Conservation (phyloP, 2,329 filamentous ascomycete species). For the Hypoxylon sp. region DNA sequence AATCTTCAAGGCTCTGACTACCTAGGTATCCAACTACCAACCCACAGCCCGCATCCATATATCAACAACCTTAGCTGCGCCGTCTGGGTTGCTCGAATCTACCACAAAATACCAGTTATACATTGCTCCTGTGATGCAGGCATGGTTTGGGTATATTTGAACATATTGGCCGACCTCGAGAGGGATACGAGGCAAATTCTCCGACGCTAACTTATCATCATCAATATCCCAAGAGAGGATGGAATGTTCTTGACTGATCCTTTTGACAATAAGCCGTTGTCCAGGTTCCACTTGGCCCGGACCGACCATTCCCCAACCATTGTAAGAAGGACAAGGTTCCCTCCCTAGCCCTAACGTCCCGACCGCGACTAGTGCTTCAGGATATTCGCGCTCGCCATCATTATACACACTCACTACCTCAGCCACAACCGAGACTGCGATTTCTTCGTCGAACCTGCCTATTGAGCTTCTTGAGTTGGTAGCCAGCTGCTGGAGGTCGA, state of each 20-base stretch:
- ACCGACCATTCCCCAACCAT: constrained; percentile 12
- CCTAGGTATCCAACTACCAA: constrained; percentile 1
- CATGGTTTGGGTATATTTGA: constrained; percentile 15
- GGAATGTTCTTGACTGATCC: constrained; percentile 16
- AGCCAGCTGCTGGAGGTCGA: constrained; percentile 9
- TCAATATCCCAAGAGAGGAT: neutral
- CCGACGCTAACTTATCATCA: neutral
- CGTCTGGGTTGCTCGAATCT: neutral
- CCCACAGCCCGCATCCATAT: constrained; percentile 17
- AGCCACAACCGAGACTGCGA: constrained; percentile 13
- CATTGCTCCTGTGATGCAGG: constrained; percentile 13
- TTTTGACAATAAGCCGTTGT: constrained; percentile 7
- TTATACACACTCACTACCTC: constrained; percentile 14
- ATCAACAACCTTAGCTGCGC: constrained; percentile 1
- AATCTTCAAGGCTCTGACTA: neutral
- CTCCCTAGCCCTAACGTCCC: constrained; percentile 12
- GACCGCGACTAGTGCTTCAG: constrained; percentile 6
- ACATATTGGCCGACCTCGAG: constrained; percentile 10
- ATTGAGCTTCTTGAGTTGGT: constrained; percentile 3
- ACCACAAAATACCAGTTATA: constrained; percentile 15
- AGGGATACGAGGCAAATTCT: neutral
- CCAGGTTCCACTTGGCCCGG: neutral
- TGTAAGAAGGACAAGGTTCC: constrained; percentile 13
- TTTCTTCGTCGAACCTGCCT: constrained; percentile 4
- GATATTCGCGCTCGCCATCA: neutral